Evolutionary conservation across 75 land plant species (phyloP).

Genomic region (Gnetum montanum): DNA sequence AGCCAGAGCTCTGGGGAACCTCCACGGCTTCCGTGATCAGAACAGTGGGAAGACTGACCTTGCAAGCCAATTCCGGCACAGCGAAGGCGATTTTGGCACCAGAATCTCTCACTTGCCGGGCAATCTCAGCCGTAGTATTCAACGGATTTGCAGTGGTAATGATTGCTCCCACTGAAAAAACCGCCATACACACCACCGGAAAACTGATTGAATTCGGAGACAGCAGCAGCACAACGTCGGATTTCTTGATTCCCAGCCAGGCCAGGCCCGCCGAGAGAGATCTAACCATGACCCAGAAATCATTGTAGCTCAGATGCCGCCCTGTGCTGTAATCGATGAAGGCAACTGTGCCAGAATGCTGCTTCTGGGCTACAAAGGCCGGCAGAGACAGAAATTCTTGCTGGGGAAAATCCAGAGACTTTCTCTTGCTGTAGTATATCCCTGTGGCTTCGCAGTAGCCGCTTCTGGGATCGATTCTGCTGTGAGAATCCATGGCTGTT

Average conservation of each 20-base stretch:
- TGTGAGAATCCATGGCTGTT: background rate
- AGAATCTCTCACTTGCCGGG: slow-evolving; percentile 63
- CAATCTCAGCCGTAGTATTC: slow-evolving; percentile 70
- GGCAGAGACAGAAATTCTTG: slow-evolving; percentile 33
- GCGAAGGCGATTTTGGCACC: slow-evolving; percentile 49
- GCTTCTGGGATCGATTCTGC: slow-evolving; percentile 40
- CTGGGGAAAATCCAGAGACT: slow-evolving; percentile 40
- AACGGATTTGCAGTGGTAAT: slow-evolving; percentile 92
- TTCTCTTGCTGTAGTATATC: slow-evolving; percentile 74
- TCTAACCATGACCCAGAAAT: slow-evolving; percentile 46
- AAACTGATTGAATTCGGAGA: slow-evolving; percentile 85
- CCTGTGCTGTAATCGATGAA: slow-evolving; percentile 79
- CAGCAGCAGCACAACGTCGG: slow-evolving; percentile 80
- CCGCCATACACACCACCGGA: slow-evolving; percentile 68
- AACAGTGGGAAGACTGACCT: slow-evolving; percentile 33
- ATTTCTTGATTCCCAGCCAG: slow-evolving; percentile 40
- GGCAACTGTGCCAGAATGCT: slow-evolving; percentile 45
- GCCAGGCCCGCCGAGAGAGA: slow-evolving; percentile 30
- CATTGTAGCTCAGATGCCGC: slow-evolving; percentile 43
- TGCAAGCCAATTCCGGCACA: slow-evolving; percentile 30
- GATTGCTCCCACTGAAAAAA: slow-evolving; percentile 75
- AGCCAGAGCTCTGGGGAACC: too few relatives aligned
- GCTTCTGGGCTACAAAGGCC: slow-evolving; percentile 36
- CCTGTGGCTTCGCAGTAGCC: slow-evolving; percentile 59
- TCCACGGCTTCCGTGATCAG: too few relatives aligned